phyloP scores from a whole-genome alignment of 2,329 filamentous ascomycete species.

The Penicillium sp. region DNA sequence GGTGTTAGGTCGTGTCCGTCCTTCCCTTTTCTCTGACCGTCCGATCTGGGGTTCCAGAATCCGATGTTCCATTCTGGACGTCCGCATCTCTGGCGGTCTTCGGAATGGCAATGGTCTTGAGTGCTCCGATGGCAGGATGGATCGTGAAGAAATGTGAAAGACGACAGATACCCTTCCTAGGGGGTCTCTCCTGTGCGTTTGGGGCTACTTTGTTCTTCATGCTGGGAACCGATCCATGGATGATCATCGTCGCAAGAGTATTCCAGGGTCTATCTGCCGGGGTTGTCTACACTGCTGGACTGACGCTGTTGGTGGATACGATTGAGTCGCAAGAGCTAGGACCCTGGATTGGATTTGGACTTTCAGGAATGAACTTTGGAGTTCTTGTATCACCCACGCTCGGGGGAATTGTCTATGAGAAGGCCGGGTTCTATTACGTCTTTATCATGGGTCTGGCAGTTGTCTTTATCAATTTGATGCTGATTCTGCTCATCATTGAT shows the following conservation, averaged over 20 bases:
- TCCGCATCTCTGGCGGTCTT: conserved; percentile 4
- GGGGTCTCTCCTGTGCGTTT: conserved; percentile 2
- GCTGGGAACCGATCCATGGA: conserved; percentile 1
- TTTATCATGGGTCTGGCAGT: conserved; percentile 3
- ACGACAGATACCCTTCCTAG: conserved; percentile 3
- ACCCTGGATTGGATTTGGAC: conserved; percentile 10
- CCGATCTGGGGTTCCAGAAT: conserved; percentile 3
- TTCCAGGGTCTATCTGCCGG: conserved; percentile 7
- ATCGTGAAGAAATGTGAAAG: conserved; percentile 1
- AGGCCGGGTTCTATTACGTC: conserved; percentile 7
- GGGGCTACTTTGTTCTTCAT: conserved; percentile 2
- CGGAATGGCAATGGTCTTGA: conserved; percentile 4
- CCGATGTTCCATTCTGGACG: conserved; percentile 6
- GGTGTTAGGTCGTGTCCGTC: conserved; percentile 2
- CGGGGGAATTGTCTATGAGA: conserved; percentile 9
- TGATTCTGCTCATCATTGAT: conserved; percentile 8
- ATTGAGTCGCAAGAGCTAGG: conserved; percentile 11
- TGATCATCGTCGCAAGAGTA: conserved; percentile 8
- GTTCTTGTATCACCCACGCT: conserved; percentile 7
- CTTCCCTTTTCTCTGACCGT: conserved; percentile 5
- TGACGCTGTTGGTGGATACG: conserved; percentile 10
- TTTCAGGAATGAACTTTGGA: conserved; percentile 8
- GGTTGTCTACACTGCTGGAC: conserved; percentile 5
- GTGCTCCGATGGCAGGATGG: conserved; percentile 4
- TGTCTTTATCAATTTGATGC: not conserved